Conservation (phyloP, 192 early-diverging fungal genomes). For the Backusella australiensis region DNA sequence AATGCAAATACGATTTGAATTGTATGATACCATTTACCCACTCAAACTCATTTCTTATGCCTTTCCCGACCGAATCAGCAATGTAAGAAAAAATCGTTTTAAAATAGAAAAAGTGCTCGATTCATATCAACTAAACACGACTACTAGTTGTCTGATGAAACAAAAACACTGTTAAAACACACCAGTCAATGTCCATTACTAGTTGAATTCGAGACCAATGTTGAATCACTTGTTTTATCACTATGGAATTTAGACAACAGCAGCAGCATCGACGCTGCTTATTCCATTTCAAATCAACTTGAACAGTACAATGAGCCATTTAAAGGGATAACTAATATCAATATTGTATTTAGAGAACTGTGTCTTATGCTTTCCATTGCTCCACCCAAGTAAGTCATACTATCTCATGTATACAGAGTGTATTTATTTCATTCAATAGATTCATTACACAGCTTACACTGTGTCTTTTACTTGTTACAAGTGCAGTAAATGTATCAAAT, state of each 20-base stretch:
- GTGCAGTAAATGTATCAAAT: background rate
- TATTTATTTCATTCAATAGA: background rate
- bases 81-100: background rate
- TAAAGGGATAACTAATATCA: background rate
- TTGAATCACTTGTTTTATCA: background rate
- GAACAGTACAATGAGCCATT: background rate
- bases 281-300: background rate
- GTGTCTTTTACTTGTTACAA: background rate
- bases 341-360: background rate
- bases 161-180: background rate
- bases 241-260: background rate
- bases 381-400: background rate
- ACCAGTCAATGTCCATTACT: background rate
- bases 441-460: background rate
- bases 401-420: background rate
- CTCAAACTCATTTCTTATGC: background rate
- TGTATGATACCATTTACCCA: background rate
- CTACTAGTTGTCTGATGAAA: background rate
- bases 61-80: background rate
- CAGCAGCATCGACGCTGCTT: background rate
- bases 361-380: background rate
- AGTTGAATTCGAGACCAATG: background rate
- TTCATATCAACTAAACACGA: background rate
- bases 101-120: too few relatives aligned
- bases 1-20: background rate